A percentile compares a stretch with the other conserved stretches of the same genome.
phyloP scores from a whole-genome alignment of 2,329 filamentous ascomycete species.

The Colletotrichum phormii region DNA sequence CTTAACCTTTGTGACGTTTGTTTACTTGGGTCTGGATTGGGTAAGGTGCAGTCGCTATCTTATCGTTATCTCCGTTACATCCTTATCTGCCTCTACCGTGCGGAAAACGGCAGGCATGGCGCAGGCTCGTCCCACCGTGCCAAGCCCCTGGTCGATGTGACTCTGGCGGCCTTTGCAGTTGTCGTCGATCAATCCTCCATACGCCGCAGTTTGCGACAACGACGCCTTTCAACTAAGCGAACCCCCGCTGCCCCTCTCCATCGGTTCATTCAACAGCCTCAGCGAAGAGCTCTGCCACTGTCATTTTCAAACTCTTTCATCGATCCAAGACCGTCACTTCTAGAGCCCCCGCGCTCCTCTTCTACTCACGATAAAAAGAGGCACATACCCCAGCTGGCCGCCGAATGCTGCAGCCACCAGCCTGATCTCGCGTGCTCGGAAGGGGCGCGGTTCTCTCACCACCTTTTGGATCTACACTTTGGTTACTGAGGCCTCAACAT shows the following conservation, averaged over 20 bases:
- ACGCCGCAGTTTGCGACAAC: slow-evolving; percentile 26
- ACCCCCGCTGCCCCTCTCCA: slow-evolving; percentile 11
- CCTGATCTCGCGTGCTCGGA: not conserved
- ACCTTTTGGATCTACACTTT: not conserved
- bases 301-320: not conserved
- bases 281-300: not conserved
- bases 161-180: not conserved
- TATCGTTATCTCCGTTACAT: not conserved
- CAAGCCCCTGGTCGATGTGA: slow-evolving; percentile 4
- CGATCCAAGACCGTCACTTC: not conserved
- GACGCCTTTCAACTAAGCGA: not conserved
- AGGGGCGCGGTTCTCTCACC: not conserved
- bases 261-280: not conserved
- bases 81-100: not conserved
- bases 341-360: not conserved
- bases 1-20: slow-evolving; percentile 40
- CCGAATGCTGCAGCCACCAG: not conserved
- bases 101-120: not conserved
- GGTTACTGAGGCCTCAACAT: slow-evolving; percentile 41
- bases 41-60: slow-evolving; percentile 33
- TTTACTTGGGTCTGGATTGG: slow-evolving; percentile 54
- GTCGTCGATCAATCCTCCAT: slow-evolving; percentile 16
- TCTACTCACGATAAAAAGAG: not conserved
- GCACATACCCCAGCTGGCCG: not conserved
- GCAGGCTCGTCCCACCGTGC: slow-evolving; percentile 15